Evolutionary conservation across 805 yeast genomes (phyloP), one percentile per base, ranked within the genome.

Genomic region (Wickerhamomyces chaumierensis): DNA sequence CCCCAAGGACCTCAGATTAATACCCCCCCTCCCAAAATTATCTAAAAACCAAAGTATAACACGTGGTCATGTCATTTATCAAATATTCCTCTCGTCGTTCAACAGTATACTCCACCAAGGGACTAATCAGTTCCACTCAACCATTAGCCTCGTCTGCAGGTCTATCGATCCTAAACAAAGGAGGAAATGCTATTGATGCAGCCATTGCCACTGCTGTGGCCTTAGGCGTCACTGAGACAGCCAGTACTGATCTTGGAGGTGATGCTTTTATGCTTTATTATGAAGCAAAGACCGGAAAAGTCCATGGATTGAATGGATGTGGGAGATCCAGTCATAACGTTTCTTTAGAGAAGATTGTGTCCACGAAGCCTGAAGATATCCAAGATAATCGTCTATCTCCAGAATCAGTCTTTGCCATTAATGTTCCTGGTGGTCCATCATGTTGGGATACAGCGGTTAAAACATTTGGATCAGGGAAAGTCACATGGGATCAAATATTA

Each of bases 91-190:
- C 86, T 2, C 63, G 90, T 49, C 64, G 94, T 38, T 81, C 90
- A 1, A 78, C 78, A 0, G 90, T 81, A 5, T 78, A 79, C 54
- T 79, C 88, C 3, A 61, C 76, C 16, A 73, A 71, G 51, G 92
- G 88, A 2, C 74, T 83, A 36, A 86, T 81, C 2, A 70, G 84
- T 2, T 76, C 87, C 2, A 65, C 88, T 0, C 92, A 84, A 57
- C 84, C 90, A 3, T 57, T 79, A 36, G 94, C 92, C 27, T 74
- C 75, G 38, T 75, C 82, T 1, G 90, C 87, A 0, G 88, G 86
- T 3, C 55, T 79, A 25, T 68, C 69, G 52, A 71, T 82, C 28
- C 65, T 83, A 21, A 75, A 71, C 18, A 61, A 63, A 43, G 92
- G 94, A 3, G 92, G 94, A 4, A 83, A 83, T 53, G 72, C 78